Evolutionary conservation across 2,329 filamentous ascomycete genomes (phyloP).

Genomic region (Fusarium piperis): DNA sequence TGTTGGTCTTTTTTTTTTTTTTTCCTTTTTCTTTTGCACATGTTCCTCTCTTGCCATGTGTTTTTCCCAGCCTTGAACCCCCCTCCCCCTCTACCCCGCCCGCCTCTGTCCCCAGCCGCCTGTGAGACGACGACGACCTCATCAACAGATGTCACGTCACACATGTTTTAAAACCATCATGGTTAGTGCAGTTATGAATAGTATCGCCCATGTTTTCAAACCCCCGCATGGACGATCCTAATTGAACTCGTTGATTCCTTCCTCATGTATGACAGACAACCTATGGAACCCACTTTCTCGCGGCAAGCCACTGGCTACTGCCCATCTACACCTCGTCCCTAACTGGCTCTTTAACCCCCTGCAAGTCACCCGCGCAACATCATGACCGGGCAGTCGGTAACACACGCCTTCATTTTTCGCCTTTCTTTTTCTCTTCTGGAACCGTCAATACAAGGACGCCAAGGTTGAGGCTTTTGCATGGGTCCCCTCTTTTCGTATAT

Average conservation of each 20-base stretch:
- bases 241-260: background rate
- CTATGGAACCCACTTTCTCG: too few species aligned
- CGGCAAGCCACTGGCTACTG: background rate
- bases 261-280: background rate
- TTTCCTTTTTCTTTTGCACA: background rate
- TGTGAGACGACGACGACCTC: background rate
- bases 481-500: background rate
- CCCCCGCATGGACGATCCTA: background rate
- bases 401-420: background rate
- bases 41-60: background rate
- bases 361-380: too few species aligned
- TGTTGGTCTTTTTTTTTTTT: background rate
- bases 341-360: too few species aligned
- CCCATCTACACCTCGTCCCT: background rate
- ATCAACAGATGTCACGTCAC: background rate
- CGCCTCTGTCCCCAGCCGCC: background rate
- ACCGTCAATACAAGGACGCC: background rate
- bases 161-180: background rate
- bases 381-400: background rate
- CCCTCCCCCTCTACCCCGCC: background rate
- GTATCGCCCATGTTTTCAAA: background rate
- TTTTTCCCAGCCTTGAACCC: background rate
- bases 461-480: background rate
- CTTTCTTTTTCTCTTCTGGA: background rate
- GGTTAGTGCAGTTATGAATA: background rate